Evolutionary conservation across 2,329 filamentous ascomycete genomes (phyloP).

Genomic region (Fusarium sarcochroum): DNA sequence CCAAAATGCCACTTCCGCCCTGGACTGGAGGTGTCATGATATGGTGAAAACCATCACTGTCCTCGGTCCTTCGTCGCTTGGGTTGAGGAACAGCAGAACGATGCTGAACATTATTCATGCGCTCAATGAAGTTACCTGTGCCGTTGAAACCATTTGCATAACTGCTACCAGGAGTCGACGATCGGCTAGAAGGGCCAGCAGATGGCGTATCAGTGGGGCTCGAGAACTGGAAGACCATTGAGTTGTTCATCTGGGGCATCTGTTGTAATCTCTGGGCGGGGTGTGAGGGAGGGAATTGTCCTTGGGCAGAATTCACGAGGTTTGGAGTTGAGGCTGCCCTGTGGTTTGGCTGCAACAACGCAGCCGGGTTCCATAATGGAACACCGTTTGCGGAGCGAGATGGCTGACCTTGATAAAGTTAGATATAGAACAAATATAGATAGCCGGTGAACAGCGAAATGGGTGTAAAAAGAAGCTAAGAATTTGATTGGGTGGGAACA

Average conservation of each 20-base stretch:
- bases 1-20: slow-evolving; percentile 69
- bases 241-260: slow-evolving; percentile 48
- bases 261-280: slow-evolving; percentile 42
- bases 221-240: slow-evolving; percentile 61
- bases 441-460: background rate
- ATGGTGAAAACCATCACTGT: slow-evolving; percentile 60
- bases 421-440: slow-evolving; percentile 16
- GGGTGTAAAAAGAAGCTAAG: background rate
- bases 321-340: slow-evolving; percentile 50
- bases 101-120: slow-evolving; percentile 80
- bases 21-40: slow-evolving; percentile 49
- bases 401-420: slow-evolving; percentile 47
- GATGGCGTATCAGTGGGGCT: slow-evolving; percentile 54
- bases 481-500: slow-evolving; percentile 1
- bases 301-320: slow-evolving; percentile 45
- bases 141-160: slow-evolving; percentile 53
- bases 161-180: slow-evolving; percentile 52
- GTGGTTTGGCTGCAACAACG: slow-evolving; percentile 57
- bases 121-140: slow-evolving; percentile 77
- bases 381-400: slow-evolving; percentile 47
- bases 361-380: slow-evolving; percentile 59
- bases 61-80: slow-evolving; percentile 75
- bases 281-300: slow-evolving; percentile 43
- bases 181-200: slow-evolving; percentile 51
- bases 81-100: slow-evolving; percentile 70